Evolutionary conservation across 1,139 yeast genomes (phyloP).

Genomic region (Saccharomycopsis crataegensis): DNA sequence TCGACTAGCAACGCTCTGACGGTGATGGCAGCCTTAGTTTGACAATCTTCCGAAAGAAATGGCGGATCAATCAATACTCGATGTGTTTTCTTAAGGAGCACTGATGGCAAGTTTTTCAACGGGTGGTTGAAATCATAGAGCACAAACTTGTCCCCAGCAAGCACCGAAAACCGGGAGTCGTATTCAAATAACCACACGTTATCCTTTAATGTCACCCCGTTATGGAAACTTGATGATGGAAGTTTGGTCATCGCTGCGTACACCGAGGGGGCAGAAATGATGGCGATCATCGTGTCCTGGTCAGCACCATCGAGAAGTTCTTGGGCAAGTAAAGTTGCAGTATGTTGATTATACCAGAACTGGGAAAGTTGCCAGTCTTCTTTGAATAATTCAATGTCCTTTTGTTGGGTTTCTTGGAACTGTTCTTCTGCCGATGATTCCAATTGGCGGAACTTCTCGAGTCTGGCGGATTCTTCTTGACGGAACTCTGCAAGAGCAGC

Average conservation of each 20-base stretch:
- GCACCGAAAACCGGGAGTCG: constrained; percentile 64
- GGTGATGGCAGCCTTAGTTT: constrained; percentile 56
- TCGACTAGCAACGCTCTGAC: constrained; percentile 51
- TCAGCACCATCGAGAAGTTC: constrained; percentile 74
- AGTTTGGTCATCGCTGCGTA: constrained; percentile 68
- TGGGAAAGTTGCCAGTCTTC: constrained; percentile 95
- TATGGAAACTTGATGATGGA: constrained; percentile 21
- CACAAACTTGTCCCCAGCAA: constrained; percentile 64
- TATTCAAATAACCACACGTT: constrained; percentile 70
- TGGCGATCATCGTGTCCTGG: constrained; percentile 57
- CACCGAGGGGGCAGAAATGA: constrained; percentile 88
- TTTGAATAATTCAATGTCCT: constrained; percentile 58
- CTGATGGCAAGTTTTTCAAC: constrained; percentile 43
- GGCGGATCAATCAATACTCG: constrained; percentile 86
- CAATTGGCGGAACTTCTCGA: constrained; percentile 51
- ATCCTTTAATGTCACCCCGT: constrained; percentile 23
- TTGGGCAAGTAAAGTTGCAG: constrained; percentile 60
- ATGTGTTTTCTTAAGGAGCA: constrained; percentile 55
- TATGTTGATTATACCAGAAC: constrained; percentile 75
- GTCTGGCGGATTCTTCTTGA: constrained; percentile 55
- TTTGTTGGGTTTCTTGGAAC: constrained; percentile 28
- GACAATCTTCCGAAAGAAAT: constrained; percentile 74
- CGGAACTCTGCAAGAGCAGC: constrained; percentile 73
- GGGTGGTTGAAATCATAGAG: constrained; percentile 75
- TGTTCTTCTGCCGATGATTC: constrained; percentile 50